A percentile compares a stretch with the other conserved stretches of the same genome.
These are phyloP conservation scores for Blastocystis sp. DNA, from an alignment of 352 stramenopile species.

Conservation along the genomic window DNA sequence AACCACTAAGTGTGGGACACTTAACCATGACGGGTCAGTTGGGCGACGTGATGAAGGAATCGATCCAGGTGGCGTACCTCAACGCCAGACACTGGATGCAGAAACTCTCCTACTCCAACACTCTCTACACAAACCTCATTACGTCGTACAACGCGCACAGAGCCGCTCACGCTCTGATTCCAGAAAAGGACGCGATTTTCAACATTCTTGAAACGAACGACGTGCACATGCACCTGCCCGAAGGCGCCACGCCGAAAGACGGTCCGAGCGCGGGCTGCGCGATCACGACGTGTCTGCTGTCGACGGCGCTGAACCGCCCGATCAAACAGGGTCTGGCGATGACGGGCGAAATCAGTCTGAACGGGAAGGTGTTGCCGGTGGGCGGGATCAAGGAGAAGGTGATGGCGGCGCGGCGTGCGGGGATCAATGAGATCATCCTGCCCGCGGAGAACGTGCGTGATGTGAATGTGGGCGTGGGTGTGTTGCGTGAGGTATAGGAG, in stretches of 20 bases:
- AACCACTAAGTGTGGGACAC: constrained; percentile 75
- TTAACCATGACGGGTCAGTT: constrained; percentile 91
- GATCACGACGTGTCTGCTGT: constrained; percentile 94
- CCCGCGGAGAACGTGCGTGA: constrained; percentile 92
- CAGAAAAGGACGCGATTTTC: constrained; percentile 34
- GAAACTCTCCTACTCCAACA: constrained; percentile 24
- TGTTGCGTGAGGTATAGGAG: constrained; percentile 76
- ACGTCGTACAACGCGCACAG: constrained; percentile 62
- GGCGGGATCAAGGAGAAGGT: constrained; percentile 99
- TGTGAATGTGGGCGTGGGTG: constrained; percentile 82
- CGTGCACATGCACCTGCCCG: constrained; percentile 96
- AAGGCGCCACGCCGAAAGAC: constrained; percentile 97
- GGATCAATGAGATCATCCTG: constrained; percentile 91
- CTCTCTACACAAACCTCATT: constrained; percentile 70
- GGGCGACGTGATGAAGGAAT: constrained; percentile 97
- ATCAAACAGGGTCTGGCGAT: constrained; percentile 94
- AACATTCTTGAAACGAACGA: constrained; percentile 78
- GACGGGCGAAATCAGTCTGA: constrained; percentile 93
- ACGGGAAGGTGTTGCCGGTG: constrained; percentile 96
- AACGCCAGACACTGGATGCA: constrained; percentile 80
- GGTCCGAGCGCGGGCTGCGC: constrained; percentile 94
- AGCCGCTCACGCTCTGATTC: not conserved
- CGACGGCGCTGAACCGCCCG: constrained; percentile 76
- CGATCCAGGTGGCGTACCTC: constrained; percentile 93
- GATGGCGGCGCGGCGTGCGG: constrained; percentile 93